phyloP scores from a whole-genome alignment of 768 basidiomycete species.

The Agaricus blazei region DNA sequence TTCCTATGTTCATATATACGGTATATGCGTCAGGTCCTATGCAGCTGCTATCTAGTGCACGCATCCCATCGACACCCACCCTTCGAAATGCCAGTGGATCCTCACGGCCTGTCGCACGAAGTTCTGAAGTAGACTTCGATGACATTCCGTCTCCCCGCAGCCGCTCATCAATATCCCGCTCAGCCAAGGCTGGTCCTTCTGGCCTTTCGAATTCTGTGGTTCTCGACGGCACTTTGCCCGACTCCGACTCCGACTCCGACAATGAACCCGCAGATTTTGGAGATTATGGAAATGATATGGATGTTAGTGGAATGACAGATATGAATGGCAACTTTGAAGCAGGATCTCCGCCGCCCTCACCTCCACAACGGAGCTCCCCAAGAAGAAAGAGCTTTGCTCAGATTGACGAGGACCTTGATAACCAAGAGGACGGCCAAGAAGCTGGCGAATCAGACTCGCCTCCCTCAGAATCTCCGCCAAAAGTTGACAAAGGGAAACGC shows the following conservation, averaged over 20 bases:
- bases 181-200: slow-evolving; percentile 36
- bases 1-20: neutral
- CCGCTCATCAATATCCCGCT: slow-evolving; percentile 24
- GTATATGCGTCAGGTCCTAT: slow-evolving; percentile 29
- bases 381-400: slow-evolving; percentile 42
- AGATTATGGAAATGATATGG: slow-evolving; percentile 19
- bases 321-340: slow-evolving; percentile 23
- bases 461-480: slow-evolving; percentile 20
- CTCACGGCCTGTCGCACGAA: slow-evolving; percentile 44
- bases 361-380: slow-evolving; percentile 15
- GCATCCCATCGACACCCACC: slow-evolving; percentile 36
- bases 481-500: slow-evolving; percentile 35
- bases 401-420: slow-evolving; percentile 44
- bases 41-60: slow-evolving; percentile 35
- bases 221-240: slow-evolving; percentile 24
- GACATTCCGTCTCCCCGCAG: slow-evolving; percentile 55
- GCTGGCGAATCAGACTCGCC: slow-evolving; percentile 27
- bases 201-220: slow-evolving; percentile 31
- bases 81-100: slow-evolving; percentile 30
- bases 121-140: slow-evolving; percentile 57
- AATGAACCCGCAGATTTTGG: slow-evolving; percentile 23
- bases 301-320: slow-evolving; percentile 18
- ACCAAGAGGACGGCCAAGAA: slow-evolving; percentile 39
- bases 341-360: slow-evolving; percentile 9
- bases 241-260: slow-evolving; percentile 24